Evolutionary conservation across 176 grass and related monocot species (phyloP), one percentile per base, ranked within the genome.

Genomic region (Oryza longistaminata): DNA sequence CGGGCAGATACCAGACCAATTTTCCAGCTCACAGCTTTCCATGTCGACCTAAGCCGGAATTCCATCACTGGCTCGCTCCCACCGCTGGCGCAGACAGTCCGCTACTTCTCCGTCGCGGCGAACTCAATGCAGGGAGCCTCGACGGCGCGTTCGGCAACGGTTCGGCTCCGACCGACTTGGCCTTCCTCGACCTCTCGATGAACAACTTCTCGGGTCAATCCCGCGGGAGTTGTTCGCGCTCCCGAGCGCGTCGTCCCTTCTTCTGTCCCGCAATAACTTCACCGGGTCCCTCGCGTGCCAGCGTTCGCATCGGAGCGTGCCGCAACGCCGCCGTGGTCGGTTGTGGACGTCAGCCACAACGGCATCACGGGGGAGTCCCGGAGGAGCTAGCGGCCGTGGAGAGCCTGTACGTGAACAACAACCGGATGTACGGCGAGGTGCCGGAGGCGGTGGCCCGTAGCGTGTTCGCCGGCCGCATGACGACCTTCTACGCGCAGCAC

Each of bases 281-380:
- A 90, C 92, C 27, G 94, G 94, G 15, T 37, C 65, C 17, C 71
- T 97, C 35, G 12, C 42, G 81, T 90, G 71, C 77, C 84, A 0
- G 24, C 13, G 1, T 46, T 9, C 42, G 16, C 22, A 6, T 15
- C 70, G 0, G 76, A 22, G 39, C 10, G 35, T 5, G 26, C 46
- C 0, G 4, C 78, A 27, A 34, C 82, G 24, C 26, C 60, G 74
- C 15, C 80, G 76, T 92, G 92, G 90, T 26, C 90, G 16, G 84
- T 94, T 70, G 87, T 97, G 43, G 94, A 97, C 80, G 81, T 97
- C 1, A 94, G 94, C 81, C 90, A 94, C 83, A 97, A 97, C 81
- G 79, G 22, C 64, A 66, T 97, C 72, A 77, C 92, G 8, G 94
- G 94, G 22, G 44, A 79, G 65, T 97, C 48, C 92, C 94, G 44